Conservation (phyloP, 179 eudicot species). For the Pouteria campechiana region DNA sequence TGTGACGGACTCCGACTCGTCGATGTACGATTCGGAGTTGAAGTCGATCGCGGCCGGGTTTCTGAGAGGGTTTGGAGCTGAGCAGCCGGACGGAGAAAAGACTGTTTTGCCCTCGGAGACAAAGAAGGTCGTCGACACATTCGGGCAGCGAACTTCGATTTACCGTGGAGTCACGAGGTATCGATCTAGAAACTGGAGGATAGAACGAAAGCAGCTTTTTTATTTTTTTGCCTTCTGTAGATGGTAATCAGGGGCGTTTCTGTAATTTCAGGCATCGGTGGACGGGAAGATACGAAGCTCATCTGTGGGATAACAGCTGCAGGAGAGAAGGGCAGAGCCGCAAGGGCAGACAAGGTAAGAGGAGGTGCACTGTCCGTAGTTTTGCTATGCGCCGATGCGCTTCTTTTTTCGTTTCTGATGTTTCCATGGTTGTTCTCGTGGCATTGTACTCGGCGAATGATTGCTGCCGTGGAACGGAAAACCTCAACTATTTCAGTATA, state of each 20-base stretch:
- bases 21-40: conserved; percentile 26
- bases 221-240: not conserved
- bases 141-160: conserved; percentile 40
- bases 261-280: conserved; percentile 41
- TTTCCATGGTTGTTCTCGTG: conserved; percentile 2
- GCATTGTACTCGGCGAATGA: conserved; percentile 12
- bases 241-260: too few relatives aligned
- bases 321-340: conserved; percentile 46
- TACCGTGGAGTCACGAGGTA: conserved; percentile 40
- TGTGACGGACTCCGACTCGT: not conserved
- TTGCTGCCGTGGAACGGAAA: conserved; percentile 9
- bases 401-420: too few relatives aligned
- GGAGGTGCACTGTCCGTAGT: not conserved
- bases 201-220: not conserved
- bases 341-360: conserved; percentile 39
- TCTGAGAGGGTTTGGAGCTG: conserved; percentile 15
- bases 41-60: conserved; percentile 31
- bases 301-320: conserved; percentile 37
- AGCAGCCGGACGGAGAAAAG: conserved; percentile 9
- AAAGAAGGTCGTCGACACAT: conserved; percentile 22
- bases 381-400: conserved; percentile 4
- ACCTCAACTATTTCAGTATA: conserved; percentile 22
- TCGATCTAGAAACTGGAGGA: not conserved
- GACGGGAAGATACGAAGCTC: conserved; percentile 50
- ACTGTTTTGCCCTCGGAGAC: conserved; percentile 13